Conservation (phyloP, 192 early-diverging fungal species). For the Dissophora globulifera region DNA sequence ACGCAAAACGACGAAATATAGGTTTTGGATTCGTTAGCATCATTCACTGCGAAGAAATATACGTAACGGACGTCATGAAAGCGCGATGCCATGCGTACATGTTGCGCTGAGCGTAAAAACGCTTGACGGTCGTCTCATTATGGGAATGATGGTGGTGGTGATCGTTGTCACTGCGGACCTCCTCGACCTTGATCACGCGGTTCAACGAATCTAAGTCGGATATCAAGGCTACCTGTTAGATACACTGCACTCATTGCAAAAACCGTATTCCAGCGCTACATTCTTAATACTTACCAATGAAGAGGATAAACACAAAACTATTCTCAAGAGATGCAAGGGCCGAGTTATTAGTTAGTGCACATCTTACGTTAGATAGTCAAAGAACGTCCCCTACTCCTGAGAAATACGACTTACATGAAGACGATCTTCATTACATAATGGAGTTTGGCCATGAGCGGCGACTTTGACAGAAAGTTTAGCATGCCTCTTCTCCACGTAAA, state of each 20-base stretch:
- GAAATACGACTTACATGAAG: slow-evolving; percentile 57
- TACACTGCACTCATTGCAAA: too few species aligned
- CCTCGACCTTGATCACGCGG: slow-evolving; percentile 49
- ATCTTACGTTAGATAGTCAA: too few species aligned
- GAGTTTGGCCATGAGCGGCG: slow-evolving; percentile 45
- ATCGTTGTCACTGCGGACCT: slow-evolving; percentile 10
- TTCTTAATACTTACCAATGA: slow-evolving; percentile 55
- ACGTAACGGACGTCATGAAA: too few species aligned
- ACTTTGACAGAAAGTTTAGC: slow-evolving; percentile 57
- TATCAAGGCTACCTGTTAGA: background rate
- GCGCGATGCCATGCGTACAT: slow-evolving; percentile 47
- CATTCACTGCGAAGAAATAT: too few species aligned
- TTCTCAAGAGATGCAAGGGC: too few species aligned
- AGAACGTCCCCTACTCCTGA: background rate
- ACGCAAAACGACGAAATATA: too few species aligned
- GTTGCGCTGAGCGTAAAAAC: slow-evolving; percentile 69
- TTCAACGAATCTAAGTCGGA: slow-evolving; percentile 59
- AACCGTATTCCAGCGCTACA: too few species aligned
- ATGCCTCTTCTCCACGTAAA: slow-evolving; percentile 57
- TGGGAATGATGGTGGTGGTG: slow-evolving; percentile 42
- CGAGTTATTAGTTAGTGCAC: too few species aligned
- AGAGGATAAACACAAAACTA: slow-evolving; percentile 66
- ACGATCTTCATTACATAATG: slow-evolving; percentile 61
- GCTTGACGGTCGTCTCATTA: slow-evolving; percentile 53
- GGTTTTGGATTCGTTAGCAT: too few species aligned